Evolutionary conservation across 2,329 filamentous ascomycete genomes (phyloP).

Genomic region (Aspergillus unguis): DNA sequence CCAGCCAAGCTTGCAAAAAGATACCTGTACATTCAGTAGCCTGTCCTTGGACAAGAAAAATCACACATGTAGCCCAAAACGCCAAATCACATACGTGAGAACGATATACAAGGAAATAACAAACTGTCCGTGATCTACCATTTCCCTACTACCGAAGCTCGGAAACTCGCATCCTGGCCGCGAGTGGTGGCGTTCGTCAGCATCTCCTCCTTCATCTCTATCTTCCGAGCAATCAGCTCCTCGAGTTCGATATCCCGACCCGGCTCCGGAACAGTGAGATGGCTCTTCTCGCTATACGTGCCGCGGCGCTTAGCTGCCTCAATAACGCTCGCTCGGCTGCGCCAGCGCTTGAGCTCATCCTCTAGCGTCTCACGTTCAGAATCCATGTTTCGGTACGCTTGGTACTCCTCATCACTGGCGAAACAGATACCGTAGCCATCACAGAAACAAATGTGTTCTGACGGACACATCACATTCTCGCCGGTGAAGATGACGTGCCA

Average conservation of each 20-base stretch:
- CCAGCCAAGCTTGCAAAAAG: conserved; percentile 14
- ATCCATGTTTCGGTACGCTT: conserved; percentile 48
- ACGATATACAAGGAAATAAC: conserved; percentile 5
- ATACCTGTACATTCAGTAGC: conserved; percentile 1
- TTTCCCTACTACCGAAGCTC: conserved; percentile 53
- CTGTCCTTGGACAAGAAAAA: background rate
- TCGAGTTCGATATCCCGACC: conserved; percentile 45
- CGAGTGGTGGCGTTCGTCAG: conserved; percentile 47
- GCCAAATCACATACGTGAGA: background rate
- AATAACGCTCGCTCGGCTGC: conserved; percentile 37
- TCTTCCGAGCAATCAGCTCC: conserved; percentile 44
- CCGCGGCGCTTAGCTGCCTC: conserved; percentile 26
- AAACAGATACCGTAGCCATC: conserved; percentile 64
- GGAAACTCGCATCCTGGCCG: conserved; percentile 50
- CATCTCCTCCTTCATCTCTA: conserved; percentile 41
- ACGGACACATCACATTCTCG: conserved; percentile 42
- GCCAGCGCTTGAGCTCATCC: conserved; percentile 38
- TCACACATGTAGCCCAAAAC: conserved; percentile 2
- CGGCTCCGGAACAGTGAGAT: conserved; percentile 36
- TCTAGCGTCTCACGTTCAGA: conserved; percentile 40
- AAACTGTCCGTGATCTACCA: conserved; percentile 56
- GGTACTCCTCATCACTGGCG: conserved; percentile 48
- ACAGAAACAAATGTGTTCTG: conserved; percentile 59
- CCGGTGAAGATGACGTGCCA: conserved; percentile 63
- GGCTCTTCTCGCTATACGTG: conserved; percentile 23